phyloP scores from a whole-genome alignment of 1,284 basidiomycete genomes.

The Testicularia cyperi region DNA sequence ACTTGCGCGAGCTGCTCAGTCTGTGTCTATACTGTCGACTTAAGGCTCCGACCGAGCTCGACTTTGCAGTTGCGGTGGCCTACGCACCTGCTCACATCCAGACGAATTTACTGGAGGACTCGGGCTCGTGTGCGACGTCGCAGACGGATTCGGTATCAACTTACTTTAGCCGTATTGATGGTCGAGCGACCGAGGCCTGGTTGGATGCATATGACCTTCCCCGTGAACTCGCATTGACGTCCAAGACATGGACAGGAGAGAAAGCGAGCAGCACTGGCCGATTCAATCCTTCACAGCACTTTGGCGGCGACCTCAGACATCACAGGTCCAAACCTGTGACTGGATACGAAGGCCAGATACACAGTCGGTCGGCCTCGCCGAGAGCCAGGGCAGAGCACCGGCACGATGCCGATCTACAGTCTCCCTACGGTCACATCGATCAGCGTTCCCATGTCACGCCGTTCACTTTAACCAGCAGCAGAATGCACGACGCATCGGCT shows the following conservation, averaged over 20 bases:
- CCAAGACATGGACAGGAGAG: constrained; percentile 37
- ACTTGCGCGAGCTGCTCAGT: constrained; percentile 27
- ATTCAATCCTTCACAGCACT: constrained; percentile 2
- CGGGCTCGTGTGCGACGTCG: constrained; percentile 4
- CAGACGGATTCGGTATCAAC: no score
- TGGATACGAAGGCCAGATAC: no score
- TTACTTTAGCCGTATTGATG: constrained; percentile 25
- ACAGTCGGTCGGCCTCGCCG: no score
- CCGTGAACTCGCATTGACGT: constrained; percentile 15
- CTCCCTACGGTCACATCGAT: no score
- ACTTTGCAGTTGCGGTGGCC: constrained; percentile 21
- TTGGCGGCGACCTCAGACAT: no score
- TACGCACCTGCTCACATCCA: constrained; percentile 29
- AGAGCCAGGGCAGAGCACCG: no score
- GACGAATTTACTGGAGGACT: constrained; percentile 16
- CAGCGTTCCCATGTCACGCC: no score
- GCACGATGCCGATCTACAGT: no score
- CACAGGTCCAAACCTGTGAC: no score
- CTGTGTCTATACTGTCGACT: constrained; percentile 18
- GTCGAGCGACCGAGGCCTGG: constrained; percentile 29
- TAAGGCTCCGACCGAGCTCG: not conserved
- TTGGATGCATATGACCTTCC: constrained; percentile 18
- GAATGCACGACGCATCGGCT: constrained; percentile 1
- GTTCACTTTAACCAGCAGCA: not conserved
- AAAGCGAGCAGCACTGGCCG: constrained; percentile 14